These are phyloP conservation scores for Acaromyces ingoldii DNA, from an alignment of 1,284 basidiomycete genomes.

Conservation along the genomic window DNA sequence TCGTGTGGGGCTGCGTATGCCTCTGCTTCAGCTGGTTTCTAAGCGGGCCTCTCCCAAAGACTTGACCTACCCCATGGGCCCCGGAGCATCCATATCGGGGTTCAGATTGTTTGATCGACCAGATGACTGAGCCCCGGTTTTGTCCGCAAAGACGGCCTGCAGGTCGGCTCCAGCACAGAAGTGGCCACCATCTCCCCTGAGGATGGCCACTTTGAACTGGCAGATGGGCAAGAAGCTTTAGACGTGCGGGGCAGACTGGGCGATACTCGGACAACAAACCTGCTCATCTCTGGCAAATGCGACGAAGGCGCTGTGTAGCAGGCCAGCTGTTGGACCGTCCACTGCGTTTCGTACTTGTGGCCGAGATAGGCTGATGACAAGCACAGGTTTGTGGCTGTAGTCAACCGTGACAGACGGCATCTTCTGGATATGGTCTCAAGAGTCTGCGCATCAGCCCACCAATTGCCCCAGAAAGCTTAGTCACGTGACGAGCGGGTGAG, in stretches of 20 bases:
- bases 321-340: neutral
- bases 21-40: no score
- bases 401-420: no score
- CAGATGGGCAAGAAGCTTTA: neutral
- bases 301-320: neutral
- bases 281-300: slow-evolving; percentile 2
- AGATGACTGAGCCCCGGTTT: neutral
- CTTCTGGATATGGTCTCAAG: no score
- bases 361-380: neutral
- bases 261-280: neutral
- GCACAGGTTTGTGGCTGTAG: slow-evolving; percentile 1
- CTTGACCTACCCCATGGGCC: neutral
- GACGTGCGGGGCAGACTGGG: neutral
- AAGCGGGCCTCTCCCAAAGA: no score
- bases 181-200: neutral
- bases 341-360: neutral
- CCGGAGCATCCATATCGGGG: neutral
- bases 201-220: neutral
- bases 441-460: no score
- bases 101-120: neutral
- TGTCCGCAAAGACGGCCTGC: neutral
- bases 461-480: no score
- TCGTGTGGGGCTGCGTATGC: neutral
- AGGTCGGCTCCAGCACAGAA: slow-evolving; percentile 1
- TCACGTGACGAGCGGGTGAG: no score